These are phyloP conservation scores for Coemansia sp. DNA, from an alignment of 192 early-diverging fungal genomes.

Conservation along the genomic window DNA sequence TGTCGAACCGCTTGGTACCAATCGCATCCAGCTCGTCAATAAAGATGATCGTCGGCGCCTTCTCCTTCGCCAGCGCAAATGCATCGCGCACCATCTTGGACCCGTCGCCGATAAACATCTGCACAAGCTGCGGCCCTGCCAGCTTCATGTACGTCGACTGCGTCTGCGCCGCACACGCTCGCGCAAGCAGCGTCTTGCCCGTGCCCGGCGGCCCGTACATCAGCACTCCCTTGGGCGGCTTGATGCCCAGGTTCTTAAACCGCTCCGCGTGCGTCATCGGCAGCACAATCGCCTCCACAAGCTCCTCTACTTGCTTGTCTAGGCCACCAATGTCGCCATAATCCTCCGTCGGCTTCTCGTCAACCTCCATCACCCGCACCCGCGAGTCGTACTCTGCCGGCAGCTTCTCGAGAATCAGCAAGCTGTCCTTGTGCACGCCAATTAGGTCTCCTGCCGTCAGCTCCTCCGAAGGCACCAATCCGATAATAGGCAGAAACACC, in stretches of 20 bases:
- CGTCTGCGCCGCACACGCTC: conserved; percentile 97
- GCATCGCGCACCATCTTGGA: conserved; percentile 96
- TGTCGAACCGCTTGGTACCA: conserved; percentile 98
- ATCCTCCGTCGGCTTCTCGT: conserved; percentile 98
- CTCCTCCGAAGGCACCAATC: conserved; percentile 83
- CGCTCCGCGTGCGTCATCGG: conserved; percentile 84
- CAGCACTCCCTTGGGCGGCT: conserved; percentile 78
- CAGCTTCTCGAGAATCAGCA: conserved; percentile 90
- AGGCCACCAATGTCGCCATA: conserved; percentile 94
- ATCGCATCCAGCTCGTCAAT: conserved; percentile 99
- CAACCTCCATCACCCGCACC: conserved; percentile 99
- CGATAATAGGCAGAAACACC: conserved; percentile 95
- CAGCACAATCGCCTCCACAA: conserved; percentile 82
- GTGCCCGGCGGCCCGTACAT: conserved; percentile 86
- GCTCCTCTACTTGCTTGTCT: conserved; percentile 83
- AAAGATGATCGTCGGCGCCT: conserved; percentile 97
- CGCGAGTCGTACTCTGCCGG: conserved; percentile 98
- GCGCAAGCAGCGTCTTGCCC: conserved; percentile 89
- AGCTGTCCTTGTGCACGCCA: conserved; percentile 98
- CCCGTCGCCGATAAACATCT: conserved; percentile 99
- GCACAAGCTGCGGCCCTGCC: conserved; percentile 94
- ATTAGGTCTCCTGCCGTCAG: conserved; percentile 96
- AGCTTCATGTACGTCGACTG: conserved; percentile 94
- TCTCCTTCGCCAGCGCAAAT: conserved; percentile 96
- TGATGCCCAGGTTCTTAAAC: conserved; percentile 85